Evolutionary conservation across 1,139 yeast genomes (phyloP), one percentile per base, ranked within the genome.

Genomic region (Candida tropicalis): DNA sequence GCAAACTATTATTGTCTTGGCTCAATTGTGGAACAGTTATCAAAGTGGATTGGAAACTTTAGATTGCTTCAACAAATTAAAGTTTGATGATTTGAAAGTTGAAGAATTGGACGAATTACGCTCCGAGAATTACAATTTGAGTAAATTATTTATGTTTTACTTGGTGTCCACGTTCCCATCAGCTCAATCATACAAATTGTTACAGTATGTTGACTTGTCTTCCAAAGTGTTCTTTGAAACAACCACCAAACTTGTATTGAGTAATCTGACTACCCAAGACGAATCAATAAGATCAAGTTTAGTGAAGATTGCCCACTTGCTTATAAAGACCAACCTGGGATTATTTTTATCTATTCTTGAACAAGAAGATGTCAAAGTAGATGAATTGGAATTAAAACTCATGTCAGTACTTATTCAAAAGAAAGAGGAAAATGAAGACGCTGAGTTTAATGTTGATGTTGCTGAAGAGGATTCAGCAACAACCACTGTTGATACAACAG

Each of bases 351-450:
- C 65, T 11, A 63, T 68, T 9, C 66, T 86, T 49, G 59, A 63
- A 4, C 59, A 66, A 1, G 47, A 55, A 34, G 50, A 68, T 20
- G 52, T 80, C 35, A 66, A 71, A 26, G 52, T 84, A 16, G 77
- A 77, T 31, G 73, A 78, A 11, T 73, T 88, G 51, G 96, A 88
- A 64, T 77, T 87, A 72, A 71, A 75, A 46, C 67, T 87, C 40
- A 85, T 87, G 66, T 72, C 84, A 1, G 81, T 89, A 1, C 66
- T 84, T 45, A 54, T 55, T 4, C 42, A 50, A n/a, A 46, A 43
- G 6, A 44, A 62, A 24, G 63, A 62, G 16, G 53, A 59, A 29
- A 52, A 54, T 20, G 63, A 59, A 35, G 63, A 59, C 36, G 63
- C 54, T n/a, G 66, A 61, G 35, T 54, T 53, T 37, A 60, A 57